These are phyloP conservation scores for Rhodofomes roseus DNA, from an alignment of 1,284 basidiomycete genomes.

Conservation along the genomic window DNA sequence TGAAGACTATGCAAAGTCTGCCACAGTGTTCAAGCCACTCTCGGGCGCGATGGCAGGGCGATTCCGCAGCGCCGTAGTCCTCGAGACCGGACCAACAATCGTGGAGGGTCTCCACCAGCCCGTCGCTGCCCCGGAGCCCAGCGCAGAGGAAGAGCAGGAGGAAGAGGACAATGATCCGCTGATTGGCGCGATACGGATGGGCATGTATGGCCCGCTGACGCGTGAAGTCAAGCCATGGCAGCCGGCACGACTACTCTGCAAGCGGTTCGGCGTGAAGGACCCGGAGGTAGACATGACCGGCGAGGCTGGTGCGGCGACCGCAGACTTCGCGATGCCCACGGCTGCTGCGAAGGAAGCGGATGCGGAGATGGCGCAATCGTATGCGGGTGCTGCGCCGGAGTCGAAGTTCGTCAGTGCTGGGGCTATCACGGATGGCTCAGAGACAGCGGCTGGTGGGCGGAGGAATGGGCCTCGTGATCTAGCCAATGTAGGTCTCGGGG, in stretches of 20 bases:
- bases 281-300: conserved; percentile 44
- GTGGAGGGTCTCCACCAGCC: conserved; percentile 76
- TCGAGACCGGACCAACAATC: conserved; percentile 61
- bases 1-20: conserved; percentile 82
- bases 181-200: conserved; percentile 76
- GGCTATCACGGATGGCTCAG: conserved; percentile 20
- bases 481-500: conserved; percentile 80
- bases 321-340: conserved; percentile 15
- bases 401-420: conserved; percentile 15
- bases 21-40: conserved; percentile 89
- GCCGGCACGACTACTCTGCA: conserved; percentile 83
- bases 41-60: conserved; percentile 90
- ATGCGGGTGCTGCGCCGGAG: conserved; percentile 12
- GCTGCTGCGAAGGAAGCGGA: conserved; percentile 15
- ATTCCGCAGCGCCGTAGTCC: conserved; percentile 75
- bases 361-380: conserved; percentile 6
- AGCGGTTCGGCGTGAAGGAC: conserved; percentile 91
- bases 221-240: conserved; percentile 73
- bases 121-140: conserved; percentile 33
- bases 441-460: conserved; percentile 8
- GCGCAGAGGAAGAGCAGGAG: conserved; percentile 35
- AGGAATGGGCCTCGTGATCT: conserved; percentile 46
- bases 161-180: conserved; percentile 64
- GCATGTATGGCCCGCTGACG: conserved; percentile 87
- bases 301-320: conserved; percentile 15